Conservation (phyloP, 805 yeast genomes). For the Yarrowia keelungensis region DNA sequence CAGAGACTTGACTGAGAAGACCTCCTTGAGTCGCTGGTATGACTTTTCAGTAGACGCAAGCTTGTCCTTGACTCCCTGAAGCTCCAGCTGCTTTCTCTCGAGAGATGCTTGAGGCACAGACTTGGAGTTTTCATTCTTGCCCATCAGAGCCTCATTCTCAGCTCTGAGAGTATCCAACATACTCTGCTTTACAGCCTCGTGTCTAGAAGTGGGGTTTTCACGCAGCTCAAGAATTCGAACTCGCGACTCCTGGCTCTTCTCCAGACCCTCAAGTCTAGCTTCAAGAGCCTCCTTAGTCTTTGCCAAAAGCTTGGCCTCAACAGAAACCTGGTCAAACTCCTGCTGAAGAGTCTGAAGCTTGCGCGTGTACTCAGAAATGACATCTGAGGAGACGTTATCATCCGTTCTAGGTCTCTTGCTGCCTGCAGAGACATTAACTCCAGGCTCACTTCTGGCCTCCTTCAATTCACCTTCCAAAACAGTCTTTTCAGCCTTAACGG, state of each 20-base stretch:
- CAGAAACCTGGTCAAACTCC: conserved; percentile 17
- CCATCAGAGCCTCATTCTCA: conserved; percentile 66
- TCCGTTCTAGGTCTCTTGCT: conserved; percentile 39
- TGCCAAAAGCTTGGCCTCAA: conserved; percentile 42
- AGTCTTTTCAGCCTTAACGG: conserved; percentile 61
- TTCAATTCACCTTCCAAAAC: conserved; percentile 54
- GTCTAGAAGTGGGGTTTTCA: conserved; percentile 67
- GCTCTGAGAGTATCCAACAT: conserved; percentile 58
- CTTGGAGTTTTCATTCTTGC: conserved; percentile 41
- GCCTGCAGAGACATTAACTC: conserved; percentile 40
- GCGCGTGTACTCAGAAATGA: conserved; percentile 18
- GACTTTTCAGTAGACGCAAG: conserved; percentile 41
- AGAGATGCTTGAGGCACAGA: conserved; percentile 66
- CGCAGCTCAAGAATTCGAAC: conserved; percentile 65
- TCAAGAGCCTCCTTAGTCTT: conserved; percentile 42
- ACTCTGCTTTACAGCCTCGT: conserved; percentile 65
- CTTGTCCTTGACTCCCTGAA: conserved; percentile 41
- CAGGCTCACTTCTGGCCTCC: conserved; percentile 40
- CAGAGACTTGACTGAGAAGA: conserved; percentile 68
- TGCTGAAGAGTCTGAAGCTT: conserved; percentile 26
- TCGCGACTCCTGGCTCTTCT: conserved; percentile 34
- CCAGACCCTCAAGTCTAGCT: conserved; percentile 40
- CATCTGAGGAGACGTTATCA: conserved; percentile 37
- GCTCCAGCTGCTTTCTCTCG: conserved; percentile 56
- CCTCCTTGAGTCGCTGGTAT: conserved; percentile 54